A percentile compares a stretch with the other conserved stretches of the same genome.
Evolutionary conservation across 495 filamentous ascomycete genomes (phyloP).

Genomic region (Penicillium turbatum): DNA sequence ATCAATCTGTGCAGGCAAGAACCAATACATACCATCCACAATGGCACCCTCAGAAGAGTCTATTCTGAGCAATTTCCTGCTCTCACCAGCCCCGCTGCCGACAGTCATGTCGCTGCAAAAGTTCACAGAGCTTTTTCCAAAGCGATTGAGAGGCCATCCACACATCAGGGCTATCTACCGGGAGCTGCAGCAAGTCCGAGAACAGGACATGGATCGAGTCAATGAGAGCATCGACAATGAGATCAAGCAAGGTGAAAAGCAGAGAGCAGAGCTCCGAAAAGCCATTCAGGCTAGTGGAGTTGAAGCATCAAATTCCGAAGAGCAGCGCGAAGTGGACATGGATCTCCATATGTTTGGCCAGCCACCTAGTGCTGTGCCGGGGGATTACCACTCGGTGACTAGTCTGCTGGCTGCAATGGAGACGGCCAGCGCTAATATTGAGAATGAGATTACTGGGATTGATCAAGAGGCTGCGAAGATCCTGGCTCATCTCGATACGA

Average conservation of each 20-base stretch:
- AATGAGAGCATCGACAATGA: conserved; percentile 65
- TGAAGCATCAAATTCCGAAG: conserved; percentile 49
- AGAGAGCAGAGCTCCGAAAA: conserved; percentile 58
- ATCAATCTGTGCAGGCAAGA: background rate
- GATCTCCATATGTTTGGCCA: conserved; percentile 69
- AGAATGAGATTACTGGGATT: conserved; percentile 58
- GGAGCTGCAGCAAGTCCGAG: conserved; percentile 68
- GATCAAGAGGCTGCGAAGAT: conserved; percentile 60
- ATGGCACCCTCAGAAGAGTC: conserved; percentile 70
- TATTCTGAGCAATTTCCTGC: conserved; percentile 73
- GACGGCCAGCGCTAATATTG: conserved; percentile 57
- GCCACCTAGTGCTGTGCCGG: conserved; percentile 33
- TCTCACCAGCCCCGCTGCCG: conserved; percentile 68
- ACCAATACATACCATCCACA: background rate
- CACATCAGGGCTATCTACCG: conserved; percentile 73
- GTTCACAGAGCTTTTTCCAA: conserved; percentile 75
- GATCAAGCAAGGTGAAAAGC: conserved; percentile 55
- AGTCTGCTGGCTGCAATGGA: conserved; percentile 67
- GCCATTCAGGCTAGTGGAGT: conserved; percentile 49
- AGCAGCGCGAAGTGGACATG: conserved; percentile 66
- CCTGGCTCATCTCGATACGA: conserved; percentile 56
- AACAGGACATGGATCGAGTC: conserved; percentile 63
- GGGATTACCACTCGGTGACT: conserved; percentile 53
- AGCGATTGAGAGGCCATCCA: conserved; percentile 60
- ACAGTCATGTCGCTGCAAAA: conserved; percentile 67